phyloP scores from a whole-genome alignment of 768 basidiomycete species.

The Pleurotus cornucopiae region DNA sequence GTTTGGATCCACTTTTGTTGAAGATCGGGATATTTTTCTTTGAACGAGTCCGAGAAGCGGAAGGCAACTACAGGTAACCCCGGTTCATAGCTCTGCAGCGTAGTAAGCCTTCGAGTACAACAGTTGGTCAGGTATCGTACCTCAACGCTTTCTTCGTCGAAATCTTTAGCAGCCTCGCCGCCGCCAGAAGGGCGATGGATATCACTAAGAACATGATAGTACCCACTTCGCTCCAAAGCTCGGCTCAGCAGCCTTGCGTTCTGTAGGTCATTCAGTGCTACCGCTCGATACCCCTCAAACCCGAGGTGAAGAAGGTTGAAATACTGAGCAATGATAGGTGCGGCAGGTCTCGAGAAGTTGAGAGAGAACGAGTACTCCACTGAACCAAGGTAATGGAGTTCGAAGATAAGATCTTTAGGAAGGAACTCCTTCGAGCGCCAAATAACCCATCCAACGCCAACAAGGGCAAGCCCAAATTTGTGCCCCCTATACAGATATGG shows the following conservation, averaged over 20 bases:
- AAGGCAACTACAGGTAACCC: constrained; percentile 68
- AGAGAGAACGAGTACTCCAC: constrained; percentile 75
- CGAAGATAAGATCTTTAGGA: constrained; percentile 70
- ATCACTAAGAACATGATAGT: constrained; percentile 50
- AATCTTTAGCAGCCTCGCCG: constrained; percentile 19
- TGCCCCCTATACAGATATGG: constrained; percentile 47
- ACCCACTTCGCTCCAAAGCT: constrained; percentile 53
- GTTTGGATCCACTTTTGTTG: constrained; percentile 61
- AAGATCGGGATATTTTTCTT: constrained; percentile 48
- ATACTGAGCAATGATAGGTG: constrained; percentile 60
- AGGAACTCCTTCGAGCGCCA: constrained; percentile 63
- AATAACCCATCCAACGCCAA: constrained; percentile 66
- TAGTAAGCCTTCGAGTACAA: constrained; percentile 12
- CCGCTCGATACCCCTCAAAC: constrained; percentile 48
- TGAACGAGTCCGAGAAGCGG: constrained; percentile 56
- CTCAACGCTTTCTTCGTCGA: constrained; percentile 54
- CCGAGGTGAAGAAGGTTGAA: constrained; percentile 64
- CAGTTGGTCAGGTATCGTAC: constrained; percentile 25
- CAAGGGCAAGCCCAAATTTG: constrained; percentile 56
- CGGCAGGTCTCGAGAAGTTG: constrained; percentile 60
- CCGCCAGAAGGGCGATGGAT: constrained; percentile 40
- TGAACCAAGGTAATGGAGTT: constrained; percentile 54
- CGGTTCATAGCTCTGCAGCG: constrained; percentile 40
- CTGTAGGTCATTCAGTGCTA: constrained; percentile 46
- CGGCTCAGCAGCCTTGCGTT: constrained; percentile 64